Conservation (phyloP, 192 early-diverging fungal species). For the Entophlyctis helioformis region DNA sequence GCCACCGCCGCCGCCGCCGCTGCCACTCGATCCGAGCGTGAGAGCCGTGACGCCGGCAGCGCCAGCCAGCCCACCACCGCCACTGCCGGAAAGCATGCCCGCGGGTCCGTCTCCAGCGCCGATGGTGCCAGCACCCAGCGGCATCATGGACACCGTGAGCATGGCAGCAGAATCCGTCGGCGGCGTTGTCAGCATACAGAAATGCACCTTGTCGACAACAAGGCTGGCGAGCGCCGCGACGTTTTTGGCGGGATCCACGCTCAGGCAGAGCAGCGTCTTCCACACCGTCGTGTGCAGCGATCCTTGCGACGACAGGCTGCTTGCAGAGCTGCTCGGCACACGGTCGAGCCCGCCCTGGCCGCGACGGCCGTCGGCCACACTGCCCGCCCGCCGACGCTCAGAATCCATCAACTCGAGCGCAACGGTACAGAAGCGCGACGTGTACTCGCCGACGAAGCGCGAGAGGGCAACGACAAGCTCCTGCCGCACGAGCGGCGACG, state of each 20-base stretch:
- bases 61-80: too few relatives aligned
- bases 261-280: conserved; percentile 73
- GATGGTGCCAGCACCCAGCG: too few relatives aligned
- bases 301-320: conserved; percentile 15
- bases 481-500: conserved; percentile 77
- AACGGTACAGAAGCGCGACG: conserved; percentile 48
- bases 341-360: conserved; percentile 8
- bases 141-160: too few relatives aligned
- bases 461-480: conserved; percentile 75
- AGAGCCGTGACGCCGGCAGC: too few relatives aligned
- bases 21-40: too few relatives aligned
- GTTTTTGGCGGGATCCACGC: conserved; percentile 68
- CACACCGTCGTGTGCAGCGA: conserved; percentile 59
- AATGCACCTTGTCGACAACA: too few relatives aligned
- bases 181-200: too few relatives aligned
- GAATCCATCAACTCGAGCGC: conserved; percentile 42
- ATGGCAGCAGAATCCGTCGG: too few relatives aligned
- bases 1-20: too few relatives aligned
- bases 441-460: conserved; percentile 57
- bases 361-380: conserved; percentile 5
- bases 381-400: conserved; percentile 29
- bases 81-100: too few relatives aligned
- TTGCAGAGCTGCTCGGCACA: not conserved
- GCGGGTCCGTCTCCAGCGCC: too few relatives aligned
- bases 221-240: conserved; percentile 30